Evolutionary conservation across 2,329 filamentous ascomycete species (phyloP), one percentile per base, ranked within the genome.

Genomic region (Colletotrichum tropicale): DNA sequence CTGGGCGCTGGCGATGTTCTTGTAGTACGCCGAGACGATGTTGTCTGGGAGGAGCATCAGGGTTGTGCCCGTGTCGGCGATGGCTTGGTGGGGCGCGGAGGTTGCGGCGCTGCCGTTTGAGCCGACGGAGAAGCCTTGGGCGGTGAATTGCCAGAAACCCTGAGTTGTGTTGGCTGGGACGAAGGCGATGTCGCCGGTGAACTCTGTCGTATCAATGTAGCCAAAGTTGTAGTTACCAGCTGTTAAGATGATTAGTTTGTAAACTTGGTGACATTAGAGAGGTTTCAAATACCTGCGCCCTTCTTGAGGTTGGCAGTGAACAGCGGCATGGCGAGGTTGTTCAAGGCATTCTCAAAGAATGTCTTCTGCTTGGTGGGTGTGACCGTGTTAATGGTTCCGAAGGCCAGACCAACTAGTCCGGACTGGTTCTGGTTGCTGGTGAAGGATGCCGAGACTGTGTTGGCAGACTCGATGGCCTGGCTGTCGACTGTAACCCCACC

Each of bases 11-110:
- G 80, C 70, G 75, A 94, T 88, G 76, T 90, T 81, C 48, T 81
- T 81, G 86, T 94, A 95, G 87, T 94, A 94, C 56, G 86, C 88
- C 1, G 83, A 79, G 77, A 91, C 89, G 75, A 93, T 86, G 36
- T 81, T 78, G 71, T 87, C 81, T 30, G 91, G 90, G 21, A 93
- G 83, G 77, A 93, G 87, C 71, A 94, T 83, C 34, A 95, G 90
- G 2, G 92, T 93, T 71, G 93, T 94, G 70, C 93, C 93, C 3
- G 93, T 95, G 85, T 95, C 93, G 80, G 91, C 91, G 82, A 95
- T 94, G 78, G 88, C 89, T n/a, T 81, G 30, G 74, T 83, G 82
- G 2, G 79, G 76, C 9, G 74, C 56, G 5, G 78, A 75, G 9
- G 64, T 68, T 3, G 34, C 21, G 6, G 78, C 75, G 67, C 72